Evolutionary conservation across 2,329 filamentous ascomycete genomes (phyloP).

Genomic region (Clarireedia homoeocarpa): DNA sequence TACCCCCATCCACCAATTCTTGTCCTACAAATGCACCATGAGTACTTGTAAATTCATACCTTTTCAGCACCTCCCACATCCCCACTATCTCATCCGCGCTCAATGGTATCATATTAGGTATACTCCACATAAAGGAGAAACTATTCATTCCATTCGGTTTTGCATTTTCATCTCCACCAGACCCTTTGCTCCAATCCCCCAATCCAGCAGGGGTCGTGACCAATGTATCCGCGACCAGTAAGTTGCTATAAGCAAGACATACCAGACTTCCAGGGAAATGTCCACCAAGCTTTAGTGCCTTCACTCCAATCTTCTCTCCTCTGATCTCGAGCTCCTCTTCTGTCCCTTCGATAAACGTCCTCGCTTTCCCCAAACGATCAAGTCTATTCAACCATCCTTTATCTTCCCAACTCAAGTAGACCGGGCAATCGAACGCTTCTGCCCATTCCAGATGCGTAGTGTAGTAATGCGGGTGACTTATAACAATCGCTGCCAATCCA

Average conservation of each 20-base stretch:
- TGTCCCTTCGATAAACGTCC: slow-evolving; percentile 38
- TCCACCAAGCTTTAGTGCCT: slow-evolving; percentile 63
- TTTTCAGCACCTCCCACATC: slow-evolving; percentile 63
- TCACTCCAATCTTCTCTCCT: slow-evolving; percentile 39
- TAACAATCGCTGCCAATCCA: slow-evolving; percentile 63
- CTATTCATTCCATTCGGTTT: slow-evolving; percentile 40
- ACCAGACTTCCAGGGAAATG: slow-evolving; percentile 74
- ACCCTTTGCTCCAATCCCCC: slow-evolving; percentile 40
- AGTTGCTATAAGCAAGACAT: slow-evolving; percentile 48
- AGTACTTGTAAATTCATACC: slow-evolving; percentile 55
- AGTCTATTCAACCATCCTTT: slow-evolving; percentile 50
- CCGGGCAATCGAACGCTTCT: slow-evolving; percentile 55
- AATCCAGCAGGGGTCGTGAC: slow-evolving; percentile 57
- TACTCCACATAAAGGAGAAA: slow-evolving; percentile 71
- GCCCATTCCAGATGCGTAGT: slow-evolving; percentile 71
- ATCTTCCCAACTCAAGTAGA: slow-evolving; percentile 63
- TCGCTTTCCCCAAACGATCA: slow-evolving; percentile 33
- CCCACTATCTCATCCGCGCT: slow-evolving; percentile 51
- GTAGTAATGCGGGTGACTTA: slow-evolving; percentile 79
- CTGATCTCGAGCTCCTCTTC: slow-evolving; percentile 35
- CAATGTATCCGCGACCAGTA: slow-evolving; percentile 74
- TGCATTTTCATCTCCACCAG: slow-evolving; percentile 31
- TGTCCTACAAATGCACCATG: slow-evolving; percentile 59
- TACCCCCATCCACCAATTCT: slow-evolving; percentile 47
- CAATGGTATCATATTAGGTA: slow-evolving; percentile 68